Conservation (phyloP, 768 basidiomycete species). For the Rhodotorula babjevae region DNA sequence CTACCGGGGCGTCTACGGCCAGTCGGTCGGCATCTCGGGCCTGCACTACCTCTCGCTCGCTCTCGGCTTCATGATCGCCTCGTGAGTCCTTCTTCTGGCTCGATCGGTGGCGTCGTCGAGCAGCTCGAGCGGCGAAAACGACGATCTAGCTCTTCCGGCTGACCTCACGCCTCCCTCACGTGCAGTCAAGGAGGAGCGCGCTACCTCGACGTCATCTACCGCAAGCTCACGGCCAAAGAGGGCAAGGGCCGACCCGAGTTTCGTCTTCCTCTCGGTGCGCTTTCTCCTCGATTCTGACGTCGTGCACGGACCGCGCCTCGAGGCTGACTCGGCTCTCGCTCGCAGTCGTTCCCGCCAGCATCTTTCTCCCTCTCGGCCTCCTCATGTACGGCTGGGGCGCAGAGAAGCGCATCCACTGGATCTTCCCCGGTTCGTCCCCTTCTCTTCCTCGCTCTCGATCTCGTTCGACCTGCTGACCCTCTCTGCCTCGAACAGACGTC, state of each 20-base stretch:
- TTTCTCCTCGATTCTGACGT: too few relatives aligned
- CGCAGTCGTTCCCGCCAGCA: constrained; percentile 24
- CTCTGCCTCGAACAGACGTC: constrained; percentile 7
- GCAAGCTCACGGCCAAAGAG: constrained; percentile 55
- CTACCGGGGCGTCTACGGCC: constrained; percentile 51
- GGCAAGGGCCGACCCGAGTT: constrained; percentile 57
- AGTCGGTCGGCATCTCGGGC: constrained; percentile 59
- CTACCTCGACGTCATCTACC: constrained; percentile 57
- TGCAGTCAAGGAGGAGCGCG: constrained; percentile 48
- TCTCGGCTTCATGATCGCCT: constrained; percentile 56
- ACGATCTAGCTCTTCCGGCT: too few relatives aligned
- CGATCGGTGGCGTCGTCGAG: too few relatives aligned
- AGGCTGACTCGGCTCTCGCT: constrained; percentile 10
- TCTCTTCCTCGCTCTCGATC: background rate
- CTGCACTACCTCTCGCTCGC: constrained; percentile 66
- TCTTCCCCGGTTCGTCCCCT: constrained; percentile 48
- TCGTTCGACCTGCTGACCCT: background rate
- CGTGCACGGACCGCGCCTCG: too few relatives aligned
- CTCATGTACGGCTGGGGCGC: constrained; percentile 69
- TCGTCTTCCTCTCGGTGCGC: constrained; percentile 38
- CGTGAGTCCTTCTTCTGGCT: constrained; percentile 44
- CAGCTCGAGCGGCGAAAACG: too few relatives aligned
- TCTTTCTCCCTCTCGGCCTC: constrained; percentile 63
- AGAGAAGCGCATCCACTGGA: constrained; percentile 60
- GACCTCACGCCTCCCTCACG: too few relatives aligned